Evolutionary conservation across 2,329 filamentous ascomycete species (phyloP).

Genomic region (Aaosphaeria arxii): DNA sequence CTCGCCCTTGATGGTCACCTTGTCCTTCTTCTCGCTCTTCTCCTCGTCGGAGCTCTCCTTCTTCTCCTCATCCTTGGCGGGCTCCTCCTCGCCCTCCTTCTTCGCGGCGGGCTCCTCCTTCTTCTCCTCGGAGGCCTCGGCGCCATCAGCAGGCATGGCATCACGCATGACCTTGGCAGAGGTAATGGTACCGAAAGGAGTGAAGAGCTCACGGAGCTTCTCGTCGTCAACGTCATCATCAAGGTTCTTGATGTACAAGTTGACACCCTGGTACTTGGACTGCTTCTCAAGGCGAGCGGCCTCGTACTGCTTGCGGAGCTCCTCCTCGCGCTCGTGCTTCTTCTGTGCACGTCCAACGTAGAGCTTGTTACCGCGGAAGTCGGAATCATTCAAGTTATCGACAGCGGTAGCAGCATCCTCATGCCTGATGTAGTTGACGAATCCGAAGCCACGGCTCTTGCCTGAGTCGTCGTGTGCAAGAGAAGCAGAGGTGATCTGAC

Average conservation of each 20-base stretch:
- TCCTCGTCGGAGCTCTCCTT: slow-evolving; percentile 58
- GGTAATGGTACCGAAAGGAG: slow-evolving; percentile 89
- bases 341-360: slow-evolving; percentile 99
- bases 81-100: slow-evolving; percentile 53
- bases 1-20: slow-evolving; percentile 55
- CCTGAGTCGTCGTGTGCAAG: slow-evolving; percentile 84
- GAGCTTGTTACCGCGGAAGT: slow-evolving; percentile 91
- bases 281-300: slow-evolving; percentile 96
- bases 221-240: slow-evolving; percentile 97
- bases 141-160: slow-evolving; percentile 52
- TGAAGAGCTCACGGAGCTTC: slow-evolving; percentile 91
- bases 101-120: slow-evolving; percentile 46
- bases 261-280: slow-evolving; percentile 98
- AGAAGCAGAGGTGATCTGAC: slow-evolving; percentile 92
- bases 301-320: slow-evolving; percentile 98
- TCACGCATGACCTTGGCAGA: slow-evolving; percentile 99
- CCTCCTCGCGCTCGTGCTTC: slow-evolving; percentile 99
- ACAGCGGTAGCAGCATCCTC: slow-evolving; percentile 83
- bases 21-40: slow-evolving; percentile 53
- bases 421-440: slow-evolving; percentile 93
- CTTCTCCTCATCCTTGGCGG: slow-evolving; percentile 54
- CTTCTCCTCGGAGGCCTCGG: slow-evolving; percentile 42
- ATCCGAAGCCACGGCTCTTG: slow-evolving; percentile 93
- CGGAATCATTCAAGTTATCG: slow-evolving; percentile 85
- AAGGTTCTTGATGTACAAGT: slow-evolving; percentile 99